These are phyloP conservation scores for Trichosanthes truncata DNA, from an alignment of 306 rosid genomes.

Conservation along the genomic window DNA sequence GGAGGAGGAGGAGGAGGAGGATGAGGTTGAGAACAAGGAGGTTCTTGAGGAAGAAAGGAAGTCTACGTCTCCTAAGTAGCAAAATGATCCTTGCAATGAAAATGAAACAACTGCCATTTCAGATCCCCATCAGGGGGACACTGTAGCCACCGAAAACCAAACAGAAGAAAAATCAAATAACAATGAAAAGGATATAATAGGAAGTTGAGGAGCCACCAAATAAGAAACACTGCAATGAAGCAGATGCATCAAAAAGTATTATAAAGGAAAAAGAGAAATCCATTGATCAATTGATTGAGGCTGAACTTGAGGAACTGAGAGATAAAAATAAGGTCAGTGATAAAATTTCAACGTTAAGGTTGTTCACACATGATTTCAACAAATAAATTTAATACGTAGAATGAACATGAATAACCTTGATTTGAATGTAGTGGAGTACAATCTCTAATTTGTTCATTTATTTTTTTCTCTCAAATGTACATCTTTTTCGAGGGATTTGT, in stretches of 20 bases:
- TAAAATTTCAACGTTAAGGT: neutral
- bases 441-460: too few species aligned
- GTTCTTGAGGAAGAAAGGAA: slow-evolving; percentile 30
- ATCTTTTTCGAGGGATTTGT: too few species aligned
- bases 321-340: slow-evolving; percentile 70
- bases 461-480: too few species aligned
- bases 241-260: slow-evolving; percentile 23
- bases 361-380: too few species aligned
- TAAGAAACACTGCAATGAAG: slow-evolving; percentile 49
- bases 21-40: neutral
- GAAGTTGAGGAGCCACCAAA: slow-evolving; percentile 42
- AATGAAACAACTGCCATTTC: slow-evolving; percentile 18
- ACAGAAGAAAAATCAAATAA: slow-evolving; percentile 29
- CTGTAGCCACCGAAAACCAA: slow-evolving; percentile 6
- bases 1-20: slow-evolving; percentile 15
- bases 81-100: slow-evolving; percentile 16
- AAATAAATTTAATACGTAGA: too few species aligned
- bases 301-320: slow-evolving; percentile 56
- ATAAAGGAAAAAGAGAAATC: slow-evolving; percentile 48
- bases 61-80: slow-evolving; percentile 17
- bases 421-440: too few species aligned
- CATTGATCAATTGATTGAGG: slow-evolving; percentile 75
- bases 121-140: slow-evolving; percentile 32
- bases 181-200: slow-evolving; percentile 14
- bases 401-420: too few species aligned